Base-by-base conservation (phyloP, 176 grass and related monocot species). In the Avena eriantha region DNA sequence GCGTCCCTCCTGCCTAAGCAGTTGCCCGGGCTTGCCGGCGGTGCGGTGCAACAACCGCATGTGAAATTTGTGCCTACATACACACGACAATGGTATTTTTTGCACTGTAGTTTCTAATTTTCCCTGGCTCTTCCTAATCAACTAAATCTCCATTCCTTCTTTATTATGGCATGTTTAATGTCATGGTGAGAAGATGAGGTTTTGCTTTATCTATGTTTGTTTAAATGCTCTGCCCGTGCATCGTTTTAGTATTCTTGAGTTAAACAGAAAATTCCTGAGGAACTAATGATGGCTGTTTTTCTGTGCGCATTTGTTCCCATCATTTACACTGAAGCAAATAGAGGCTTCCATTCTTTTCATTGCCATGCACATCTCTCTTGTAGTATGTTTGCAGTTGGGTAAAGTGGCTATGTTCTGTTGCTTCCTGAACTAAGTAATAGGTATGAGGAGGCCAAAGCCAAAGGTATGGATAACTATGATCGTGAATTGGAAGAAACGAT, bases 401-500 rank as follows among this genome's bases (percentile, higher is more conserved):
- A 17, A 10, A 9, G 46, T 22, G 50, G 39, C 10, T 34, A 10
- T 72, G 47, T 68, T 64, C 13, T 82, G 29, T 68, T 84, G 82
- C 35, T 91, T 91, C 92, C 92, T 96, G 51, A 96, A 80, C 82
- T 82, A 73, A 23, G 24, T 82, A 82, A 80, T 93, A 98, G 97
- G 89, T 98, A 98, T 58, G 94, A 98, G 89, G 94, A 94, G 84
- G 92, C 94, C 48, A 96, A 94, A 88, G 82, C 85, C 47, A 98
- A 91, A 82, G 97, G 92, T 90, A 80, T 45, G 31, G 89, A 96
- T 81, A 98, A 98, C 76, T 98, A 91, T 81, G 94, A 96, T 56
- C 82, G 80, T 75, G 94, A 96, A 88, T 85, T 96, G 46, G 92
- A 94, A 92, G 92, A 98, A 74, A 93, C 88, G 73, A 96, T 98